phyloP scores from a whole-genome alignment of 768 basidiomycete genomes.

The Pleurotus djamor region DNA sequence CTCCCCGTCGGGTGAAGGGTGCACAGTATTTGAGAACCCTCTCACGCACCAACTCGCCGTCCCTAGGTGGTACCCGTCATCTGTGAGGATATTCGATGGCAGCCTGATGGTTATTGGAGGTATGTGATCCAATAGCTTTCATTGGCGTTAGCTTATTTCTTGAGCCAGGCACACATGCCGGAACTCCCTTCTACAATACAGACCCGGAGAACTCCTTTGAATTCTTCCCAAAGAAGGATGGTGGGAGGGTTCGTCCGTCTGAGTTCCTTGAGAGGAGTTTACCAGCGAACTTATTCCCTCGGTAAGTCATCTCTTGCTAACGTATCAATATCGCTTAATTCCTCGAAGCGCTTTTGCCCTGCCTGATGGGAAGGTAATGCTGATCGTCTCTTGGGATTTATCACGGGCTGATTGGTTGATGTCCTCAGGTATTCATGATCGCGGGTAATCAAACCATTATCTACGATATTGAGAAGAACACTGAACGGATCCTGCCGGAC shows the following conservation, averaged over 20 bases:
- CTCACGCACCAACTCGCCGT: conserved; percentile 14
- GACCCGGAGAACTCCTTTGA: conserved; percentile 14
- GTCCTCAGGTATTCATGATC: conserved; percentile 18
- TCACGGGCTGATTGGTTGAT: background rate
- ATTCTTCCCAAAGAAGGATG: conserved; percentile 19
- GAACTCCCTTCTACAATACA: conserved; percentile 12
- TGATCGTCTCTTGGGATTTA: too few relatives aligned
- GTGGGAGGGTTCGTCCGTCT: conserved; percentile 11
- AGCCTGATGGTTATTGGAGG: conserved; percentile 26
- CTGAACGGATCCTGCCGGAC: conserved; percentile 28
- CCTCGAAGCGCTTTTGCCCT: conserved; percentile 9
- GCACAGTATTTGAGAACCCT: conserved; percentile 21
- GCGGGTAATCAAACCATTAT: conserved; percentile 19
- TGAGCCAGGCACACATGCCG: conserved; percentile 24
- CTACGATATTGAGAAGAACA: conserved; percentile 26
- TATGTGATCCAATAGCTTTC: background rate
- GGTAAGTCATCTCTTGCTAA: conserved; percentile 3
- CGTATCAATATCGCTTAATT: background rate
- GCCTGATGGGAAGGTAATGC: conserved; percentile 16
- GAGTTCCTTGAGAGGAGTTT: conserved; percentile 15
- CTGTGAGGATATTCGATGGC: conserved; percentile 17
- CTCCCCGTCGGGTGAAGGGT: conserved; percentile 15
- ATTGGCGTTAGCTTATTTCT: background rate
- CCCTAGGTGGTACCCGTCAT: conserved; percentile 20
- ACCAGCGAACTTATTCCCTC: conserved; percentile 18